phyloP scores from a whole-genome alignment of 306 rosid genomes.

The Luffa acutangula region DNA sequence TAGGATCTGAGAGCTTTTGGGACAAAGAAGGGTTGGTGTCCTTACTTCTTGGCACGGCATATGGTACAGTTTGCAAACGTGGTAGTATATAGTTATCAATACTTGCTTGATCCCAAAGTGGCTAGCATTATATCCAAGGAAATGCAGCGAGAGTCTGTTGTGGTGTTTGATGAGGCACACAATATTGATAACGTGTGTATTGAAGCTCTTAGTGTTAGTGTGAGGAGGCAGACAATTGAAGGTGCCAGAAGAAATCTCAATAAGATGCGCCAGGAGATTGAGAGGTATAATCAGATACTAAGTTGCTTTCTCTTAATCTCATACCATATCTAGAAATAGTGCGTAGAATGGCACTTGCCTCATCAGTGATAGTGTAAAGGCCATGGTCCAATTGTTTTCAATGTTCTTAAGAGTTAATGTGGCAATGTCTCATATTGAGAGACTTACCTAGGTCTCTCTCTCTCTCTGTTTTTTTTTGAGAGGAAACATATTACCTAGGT shows the following conservation, averaged over 20 bases:
- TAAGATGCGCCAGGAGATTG: constrained; percentile 79
- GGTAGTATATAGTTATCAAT: constrained; percentile 88
- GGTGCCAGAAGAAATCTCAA: constrained; percentile 84
- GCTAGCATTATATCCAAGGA: constrained; percentile 89
- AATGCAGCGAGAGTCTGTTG: constrained; percentile 90
- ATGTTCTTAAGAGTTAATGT: background rate
- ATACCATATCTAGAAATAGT: background rate
- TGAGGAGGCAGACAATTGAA: constrained; percentile 91
- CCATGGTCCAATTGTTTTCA: background rate
- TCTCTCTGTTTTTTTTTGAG: no score
- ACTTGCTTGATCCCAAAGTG: constrained; percentile 92
- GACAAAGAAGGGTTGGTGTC: constrained; percentile 88
- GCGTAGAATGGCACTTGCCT: background rate
- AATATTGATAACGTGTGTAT: constrained; percentile 92
- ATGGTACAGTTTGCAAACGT: constrained; percentile 94
- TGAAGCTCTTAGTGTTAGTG: constrained; percentile 96
- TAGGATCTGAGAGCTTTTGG: constrained; percentile 77
- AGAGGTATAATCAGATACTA: constrained; percentile 36
- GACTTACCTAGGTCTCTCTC: background rate
- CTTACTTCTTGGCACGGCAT: constrained; percentile 83
- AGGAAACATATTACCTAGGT: background rate
- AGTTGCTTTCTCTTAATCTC: background rate
- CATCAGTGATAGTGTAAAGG: background rate
- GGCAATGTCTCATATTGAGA: background rate
- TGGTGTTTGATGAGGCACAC: constrained; percentile 95